phyloP scores from a whole-genome alignment of 2,329 filamentous ascomycete species.

The Fusarium siculi region DNA sequence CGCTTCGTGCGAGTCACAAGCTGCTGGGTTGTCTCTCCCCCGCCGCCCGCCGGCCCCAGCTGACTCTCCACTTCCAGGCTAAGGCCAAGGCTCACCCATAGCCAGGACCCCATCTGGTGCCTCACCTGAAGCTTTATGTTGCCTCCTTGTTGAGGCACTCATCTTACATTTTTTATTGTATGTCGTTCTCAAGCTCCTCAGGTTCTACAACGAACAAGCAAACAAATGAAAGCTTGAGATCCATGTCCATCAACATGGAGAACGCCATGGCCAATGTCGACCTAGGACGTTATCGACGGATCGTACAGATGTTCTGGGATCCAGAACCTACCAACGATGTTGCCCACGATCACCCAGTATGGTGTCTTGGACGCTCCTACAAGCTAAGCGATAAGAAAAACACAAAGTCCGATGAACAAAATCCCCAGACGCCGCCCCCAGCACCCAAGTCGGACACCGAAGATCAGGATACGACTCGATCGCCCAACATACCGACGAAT shows the following conservation, averaged over 20 bases:
- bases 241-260: constrained; percentile 45
- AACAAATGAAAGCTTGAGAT: constrained; percentile 27
- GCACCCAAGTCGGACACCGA: constrained; percentile 21
- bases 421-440: constrained; percentile 41
- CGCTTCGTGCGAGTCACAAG: constrained; percentile 33
- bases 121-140: constrained; percentile 19
- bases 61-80: constrained; percentile 26
- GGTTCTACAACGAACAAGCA: not conserved
- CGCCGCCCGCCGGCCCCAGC: constrained; percentile 34
- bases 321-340: constrained; percentile 86
- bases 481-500: constrained; percentile 40
- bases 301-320: constrained; percentile 94
- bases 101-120: constrained; percentile 18
- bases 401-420: constrained; percentile 16
- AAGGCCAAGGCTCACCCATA: constrained; percentile 1
- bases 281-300: constrained; percentile 78
- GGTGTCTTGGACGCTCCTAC: constrained; percentile 77
- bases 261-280: constrained; percentile 68
- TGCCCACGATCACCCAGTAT: constrained; percentile 74
- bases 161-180: not conserved
- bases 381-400: constrained; percentile 48
- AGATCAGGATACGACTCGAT: constrained; percentile 31
- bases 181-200: not conserved
- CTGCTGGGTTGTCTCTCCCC: constrained; percentile 6
- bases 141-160: constrained; percentile 7